Percentiles rank a stretch among this genome's conserved stretches.
These are phyloP conservation scores for Solanum tarijense DNA, from an alignment of 257 asterid genomes.

Conservation along the genomic window DNA sequence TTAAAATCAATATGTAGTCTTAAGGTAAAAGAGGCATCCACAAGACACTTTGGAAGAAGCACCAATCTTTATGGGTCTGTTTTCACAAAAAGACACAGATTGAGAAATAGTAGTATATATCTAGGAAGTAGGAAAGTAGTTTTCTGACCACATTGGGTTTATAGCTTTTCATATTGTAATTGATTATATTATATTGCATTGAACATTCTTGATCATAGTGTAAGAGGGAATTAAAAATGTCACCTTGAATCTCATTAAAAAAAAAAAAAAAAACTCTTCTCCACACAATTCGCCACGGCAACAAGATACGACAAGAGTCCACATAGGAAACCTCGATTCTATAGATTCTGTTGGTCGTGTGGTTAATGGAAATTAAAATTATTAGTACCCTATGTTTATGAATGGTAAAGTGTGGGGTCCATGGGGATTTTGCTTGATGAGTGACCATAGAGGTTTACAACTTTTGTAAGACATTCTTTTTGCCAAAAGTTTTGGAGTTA, in stretches of 20 bases:
- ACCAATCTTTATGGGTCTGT: not conserved
- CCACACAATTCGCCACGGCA: conserved; percentile 5
- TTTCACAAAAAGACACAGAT: not conserved
- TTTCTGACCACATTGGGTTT: not conserved
- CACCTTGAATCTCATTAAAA: not conserved
- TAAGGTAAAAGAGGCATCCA: not conserved
- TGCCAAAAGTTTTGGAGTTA: too few relatives aligned
- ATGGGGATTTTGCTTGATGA: not conserved
- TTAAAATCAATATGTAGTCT: not conserved
- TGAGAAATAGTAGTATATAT: not conserved
- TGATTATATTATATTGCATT: not conserved
- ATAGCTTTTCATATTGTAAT: not conserved
- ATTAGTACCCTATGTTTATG: not conserved
- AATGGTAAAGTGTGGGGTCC: not conserved
- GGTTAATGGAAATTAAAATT: not conserved
- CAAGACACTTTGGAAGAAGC: not conserved
- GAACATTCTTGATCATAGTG: conserved; percentile 1
- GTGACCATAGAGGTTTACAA: not conserved
- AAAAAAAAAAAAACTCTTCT: not conserved
- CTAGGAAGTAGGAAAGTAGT: not conserved
- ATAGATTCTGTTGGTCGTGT: conserved; percentile 15
- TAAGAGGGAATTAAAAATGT: not conserved
- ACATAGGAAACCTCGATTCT: not conserved
- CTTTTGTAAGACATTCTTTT: not conserved
- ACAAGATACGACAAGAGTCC: not conserved